These are phyloP conservation scores for Epithemia pelagica DNA, from an alignment of 108 stramenopile species.

Conservation along the genomic window DNA sequence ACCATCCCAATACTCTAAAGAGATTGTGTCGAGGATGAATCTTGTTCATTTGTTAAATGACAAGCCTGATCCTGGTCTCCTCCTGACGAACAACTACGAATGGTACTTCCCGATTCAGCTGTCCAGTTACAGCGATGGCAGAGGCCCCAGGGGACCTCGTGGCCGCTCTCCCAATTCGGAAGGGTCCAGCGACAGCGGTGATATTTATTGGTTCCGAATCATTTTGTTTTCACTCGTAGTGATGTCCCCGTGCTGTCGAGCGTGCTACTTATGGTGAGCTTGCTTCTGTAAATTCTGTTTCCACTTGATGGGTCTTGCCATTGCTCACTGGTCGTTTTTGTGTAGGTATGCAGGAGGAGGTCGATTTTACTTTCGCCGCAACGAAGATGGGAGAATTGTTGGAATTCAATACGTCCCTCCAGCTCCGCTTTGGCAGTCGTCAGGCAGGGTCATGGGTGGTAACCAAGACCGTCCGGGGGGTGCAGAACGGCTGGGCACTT, in stretches of 20 bases:
- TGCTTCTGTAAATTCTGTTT: neutral
- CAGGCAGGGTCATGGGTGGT: neutral
- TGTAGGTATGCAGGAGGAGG: slow-evolving; percentile 35
- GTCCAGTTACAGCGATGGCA: neutral
- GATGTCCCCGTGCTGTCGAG: slow-evolving; percentile 38
- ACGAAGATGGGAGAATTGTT: slow-evolving; percentile 35
- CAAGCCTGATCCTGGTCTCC: slow-evolving; percentile 4
- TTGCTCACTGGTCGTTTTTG: neutral
- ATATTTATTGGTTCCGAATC: slow-evolving; percentile 4
- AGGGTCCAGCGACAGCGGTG: neutral
- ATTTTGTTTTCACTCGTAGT: slow-evolving; percentile 39
- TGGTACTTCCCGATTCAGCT: neutral
- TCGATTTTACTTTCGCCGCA: slow-evolving; percentile 31
- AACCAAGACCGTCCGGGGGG: no score
- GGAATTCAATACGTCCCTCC: slow-evolving; percentile 36
- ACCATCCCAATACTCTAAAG: neutral
- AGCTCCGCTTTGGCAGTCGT: slow-evolving; percentile 10
- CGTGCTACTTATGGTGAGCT: slow-evolving; percentile 23
- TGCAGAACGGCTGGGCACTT: neutral
- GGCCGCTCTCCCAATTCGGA: no score
- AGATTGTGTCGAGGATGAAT: neutral
- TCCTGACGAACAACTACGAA: neutral
- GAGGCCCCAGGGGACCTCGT: no score
- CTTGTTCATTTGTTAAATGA: no score
- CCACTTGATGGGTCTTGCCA: neutral